Base-by-base conservation (phyloP, 176 grass and related monocot species). In the Eragrostis curvula region DNA sequence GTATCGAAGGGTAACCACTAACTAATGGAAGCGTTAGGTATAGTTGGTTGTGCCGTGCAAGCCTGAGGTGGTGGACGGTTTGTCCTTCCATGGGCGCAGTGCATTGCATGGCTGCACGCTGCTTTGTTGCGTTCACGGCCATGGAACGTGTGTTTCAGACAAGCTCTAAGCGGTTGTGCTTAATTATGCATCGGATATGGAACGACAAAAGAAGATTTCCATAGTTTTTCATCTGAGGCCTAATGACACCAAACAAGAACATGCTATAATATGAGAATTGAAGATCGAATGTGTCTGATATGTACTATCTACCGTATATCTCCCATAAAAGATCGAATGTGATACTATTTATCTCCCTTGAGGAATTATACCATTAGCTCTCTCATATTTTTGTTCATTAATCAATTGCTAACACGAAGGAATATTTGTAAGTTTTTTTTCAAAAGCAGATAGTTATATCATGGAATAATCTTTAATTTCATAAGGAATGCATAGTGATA, bases 41-140 rank as follows among this genome's bases (percentile, higher is more conserved):
- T 17, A 5, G 46, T 25, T 72, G 24, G 70, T 51, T 72, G 70
- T 72, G 45, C 46, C 70, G 64, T 66, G 32, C 70, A 72, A 72
- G 46, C 46, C 25, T 72, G 15, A 72, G 45, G 70, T 40, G 11
- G n/a, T 23, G 50, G 21, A 57, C 55, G 2, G 21, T 3, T 7
- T 1, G 55, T 24, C 55, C 8, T 21, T 7, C 7, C 20, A 57
- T 8, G 55, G 21, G 55, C 8, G 9, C 55, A 23, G 55, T 24
- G 21, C 55, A 57, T 57, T 57, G 2, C 55, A 11, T 57, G 8
- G 55, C 21, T 23, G 55, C 55, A 57, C 23, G 55, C 16, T 55
- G 51, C 55, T 57, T 36, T 36, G 32, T 39, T 20, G 12, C 28
- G 13, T 32, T 51, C 39, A 44, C 18, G 36, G 40, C 3, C 65